phyloP scores from a whole-genome alignment of 768 basidiomycete species.

The Nidula microcarpa region DNA sequence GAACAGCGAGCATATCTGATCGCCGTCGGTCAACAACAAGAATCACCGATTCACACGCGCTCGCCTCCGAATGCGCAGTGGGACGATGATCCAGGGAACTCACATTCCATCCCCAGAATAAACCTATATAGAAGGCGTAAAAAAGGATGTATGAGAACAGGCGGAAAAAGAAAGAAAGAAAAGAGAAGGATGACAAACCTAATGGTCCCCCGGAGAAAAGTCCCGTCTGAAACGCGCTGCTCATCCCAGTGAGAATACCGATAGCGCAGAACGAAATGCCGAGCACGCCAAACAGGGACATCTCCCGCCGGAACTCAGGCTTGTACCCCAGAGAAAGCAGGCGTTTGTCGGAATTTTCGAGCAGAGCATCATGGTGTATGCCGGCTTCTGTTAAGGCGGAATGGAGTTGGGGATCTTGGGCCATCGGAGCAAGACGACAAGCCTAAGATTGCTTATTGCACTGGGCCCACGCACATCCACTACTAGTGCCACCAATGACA shows the following conservation, averaged over 20 bases:
- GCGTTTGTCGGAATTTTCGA: constrained; percentile 28
- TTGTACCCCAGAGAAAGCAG: constrained; percentile 47
- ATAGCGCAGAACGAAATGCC: constrained; percentile 61
- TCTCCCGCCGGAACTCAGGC: constrained; percentile 54
- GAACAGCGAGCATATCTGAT: constrained; percentile 51
- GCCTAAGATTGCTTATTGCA: too few species aligned
- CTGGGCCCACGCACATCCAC: too few species aligned
- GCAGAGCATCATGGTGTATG: too few species aligned
- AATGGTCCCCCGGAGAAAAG: constrained; percentile 56
- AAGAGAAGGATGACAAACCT: constrained; percentile 18
- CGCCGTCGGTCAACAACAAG: not conserved
- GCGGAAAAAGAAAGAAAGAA: not conserved
- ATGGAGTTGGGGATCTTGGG: too few species aligned
- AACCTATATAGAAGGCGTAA: constrained; percentile 11
- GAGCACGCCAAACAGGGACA: constrained; percentile 56
- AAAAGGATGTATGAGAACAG: not conserved
- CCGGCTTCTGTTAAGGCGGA: too few species aligned
- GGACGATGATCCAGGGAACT: constrained; percentile 7
- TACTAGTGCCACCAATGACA: too few species aligned
- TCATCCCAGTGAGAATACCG: constrained; percentile 59
- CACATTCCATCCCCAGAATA: constrained; percentile 67
- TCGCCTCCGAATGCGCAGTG: not conserved
- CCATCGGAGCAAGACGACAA: too few species aligned
- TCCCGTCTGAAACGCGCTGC: constrained; percentile 56
- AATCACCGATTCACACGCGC: not conserved